phyloP scores from a whole-genome alignment of 2,329 filamentous ascomycete species.

The Sphaerostilbella broomeana region DNA sequence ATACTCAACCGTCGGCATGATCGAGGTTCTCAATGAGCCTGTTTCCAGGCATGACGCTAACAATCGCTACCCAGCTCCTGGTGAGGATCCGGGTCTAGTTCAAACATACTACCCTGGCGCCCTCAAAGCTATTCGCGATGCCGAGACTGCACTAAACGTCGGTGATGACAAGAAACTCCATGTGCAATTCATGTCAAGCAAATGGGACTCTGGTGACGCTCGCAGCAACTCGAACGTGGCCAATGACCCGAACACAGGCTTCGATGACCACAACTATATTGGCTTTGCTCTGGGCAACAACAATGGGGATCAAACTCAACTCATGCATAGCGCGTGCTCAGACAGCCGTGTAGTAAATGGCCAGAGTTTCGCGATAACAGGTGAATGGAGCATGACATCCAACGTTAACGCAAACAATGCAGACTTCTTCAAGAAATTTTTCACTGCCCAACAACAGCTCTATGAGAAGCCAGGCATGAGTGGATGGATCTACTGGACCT shows the following conservation, averaged over 20 bases:
- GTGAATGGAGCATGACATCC: slow-evolving; percentile 50
- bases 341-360: slow-evolving; percentile 35
- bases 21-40: slow-evolving; percentile 48
- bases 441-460: slow-evolving; percentile 47
- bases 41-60: slow-evolving; percentile 22
- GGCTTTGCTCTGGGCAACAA: slow-evolving; percentile 12
- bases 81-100: slow-evolving; percentile 17
- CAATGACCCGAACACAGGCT: slow-evolving; percentile 40
- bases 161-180: slow-evolving; percentile 28
- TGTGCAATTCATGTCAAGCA: slow-evolving; percentile 41
- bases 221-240: slow-evolving; percentile 13
- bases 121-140: slow-evolving; percentile 20
- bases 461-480: slow-evolving; percentile 42
- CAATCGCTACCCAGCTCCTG: slow-evolving; percentile 20
- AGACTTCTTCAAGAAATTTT: slow-evolving; percentile 50
- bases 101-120: slow-evolving; percentile 20
- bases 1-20: slow-evolving; percentile 51
- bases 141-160: slow-evolving; percentile 16
- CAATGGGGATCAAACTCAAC: slow-evolving; percentile 15
- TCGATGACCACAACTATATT: slow-evolving; percentile 51
- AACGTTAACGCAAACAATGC: slow-evolving; percentile 36
- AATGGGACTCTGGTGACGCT: slow-evolving; percentile 44
- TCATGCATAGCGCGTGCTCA: slow-evolving; percentile 34
- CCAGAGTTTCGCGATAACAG: slow-evolving; percentile 38
- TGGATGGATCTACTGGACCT: slow-evolving; percentile 56